Evolutionary conservation across 257 asterid species (phyloP).

Genomic region (Ophiorrhiza pumila): DNA sequence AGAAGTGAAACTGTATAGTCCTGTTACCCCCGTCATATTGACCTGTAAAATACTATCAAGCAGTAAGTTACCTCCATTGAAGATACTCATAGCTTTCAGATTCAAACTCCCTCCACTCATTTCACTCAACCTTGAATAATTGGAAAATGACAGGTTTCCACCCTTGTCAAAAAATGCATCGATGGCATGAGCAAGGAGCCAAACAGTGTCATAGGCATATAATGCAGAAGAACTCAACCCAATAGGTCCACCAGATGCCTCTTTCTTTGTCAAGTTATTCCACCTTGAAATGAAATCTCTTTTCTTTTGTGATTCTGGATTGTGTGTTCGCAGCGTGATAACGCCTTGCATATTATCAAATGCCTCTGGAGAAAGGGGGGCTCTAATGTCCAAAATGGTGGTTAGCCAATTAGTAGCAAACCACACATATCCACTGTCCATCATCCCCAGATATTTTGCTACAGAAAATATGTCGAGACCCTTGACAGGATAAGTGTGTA

Average conservation of each 20-base stretch:
- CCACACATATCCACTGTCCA: constrained; percentile 56
- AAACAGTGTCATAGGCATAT: constrained; percentile 64
- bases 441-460: constrained; percentile 50
- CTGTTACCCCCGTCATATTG: constrained; percentile 60
- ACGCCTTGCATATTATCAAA: constrained; percentile 45
- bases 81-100: constrained; percentile 38
- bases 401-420: constrained; percentile 64
- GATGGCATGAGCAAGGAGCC: constrained; percentile 64
- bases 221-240: constrained; percentile 41
- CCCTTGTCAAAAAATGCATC: constrained; percentile 37
- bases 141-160: constrained; percentile 44
- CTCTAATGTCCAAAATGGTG: constrained; percentile 35
- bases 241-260: constrained; percentile 9
- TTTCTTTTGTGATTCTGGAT: constrained; percentile 37
- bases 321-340: constrained; percentile 38
- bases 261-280: constrained; percentile 28
- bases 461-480: constrained; percentile 38
- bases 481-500: constrained; percentile 40
- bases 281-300: constrained; percentile 40
- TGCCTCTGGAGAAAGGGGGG: constrained; percentile 17
- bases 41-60: constrained; percentile 33
- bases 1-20: constrained; percentile 32
- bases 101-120: constrained; percentile 21
- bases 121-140: constrained; percentile 30
- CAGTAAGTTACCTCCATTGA: constrained; percentile 44